A percentile compares a stretch with the other conserved stretches of the same genome.
Conservation (phyloP, 1,139 yeast genomes). For the Hanseniaspora sp. region DNA sequence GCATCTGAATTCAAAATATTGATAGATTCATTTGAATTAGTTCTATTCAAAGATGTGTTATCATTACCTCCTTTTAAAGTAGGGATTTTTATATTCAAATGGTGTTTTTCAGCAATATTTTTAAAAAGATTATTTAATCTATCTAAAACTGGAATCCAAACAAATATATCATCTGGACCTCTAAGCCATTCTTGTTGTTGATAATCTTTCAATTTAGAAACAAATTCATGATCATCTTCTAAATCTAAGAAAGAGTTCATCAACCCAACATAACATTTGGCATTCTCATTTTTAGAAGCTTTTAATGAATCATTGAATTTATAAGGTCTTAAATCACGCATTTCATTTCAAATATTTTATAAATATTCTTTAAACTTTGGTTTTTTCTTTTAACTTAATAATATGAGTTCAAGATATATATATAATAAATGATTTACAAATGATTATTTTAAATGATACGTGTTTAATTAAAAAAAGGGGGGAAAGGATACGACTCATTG, state of each 20-base stretch:
- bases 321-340: constrained; percentile 11
- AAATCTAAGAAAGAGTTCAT: constrained; percentile 24
- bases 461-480: no score
- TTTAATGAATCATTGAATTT: constrained; percentile 27
- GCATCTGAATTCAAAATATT: not conserved
- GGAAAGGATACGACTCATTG: no score
- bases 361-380: not conserved
- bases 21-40: no score
- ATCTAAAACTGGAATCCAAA: constrained; percentile 70
- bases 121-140: constrained; percentile 62
- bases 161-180: constrained; percentile 61
- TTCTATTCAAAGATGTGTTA: not conserved
- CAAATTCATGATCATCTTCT: constrained; percentile 22
- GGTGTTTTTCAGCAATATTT: constrained; percentile 42
- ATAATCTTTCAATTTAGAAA: constrained; percentile 21
- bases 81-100: constrained; percentile 30
- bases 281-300: constrained; percentile 26
- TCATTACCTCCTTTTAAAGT: not conserved
- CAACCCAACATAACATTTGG: constrained; percentile 26
- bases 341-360: not conserved
- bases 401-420: no score
- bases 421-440: no score
- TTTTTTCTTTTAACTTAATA: not conserved
- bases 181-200: constrained; percentile 42
- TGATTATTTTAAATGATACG: no score